Percentiles rank a stretch among this genome's conserved stretches.
Conservation (phyloP, 2,329 filamentous ascomycete genomes). For the Ophiostoma tasmaniense region DNA sequence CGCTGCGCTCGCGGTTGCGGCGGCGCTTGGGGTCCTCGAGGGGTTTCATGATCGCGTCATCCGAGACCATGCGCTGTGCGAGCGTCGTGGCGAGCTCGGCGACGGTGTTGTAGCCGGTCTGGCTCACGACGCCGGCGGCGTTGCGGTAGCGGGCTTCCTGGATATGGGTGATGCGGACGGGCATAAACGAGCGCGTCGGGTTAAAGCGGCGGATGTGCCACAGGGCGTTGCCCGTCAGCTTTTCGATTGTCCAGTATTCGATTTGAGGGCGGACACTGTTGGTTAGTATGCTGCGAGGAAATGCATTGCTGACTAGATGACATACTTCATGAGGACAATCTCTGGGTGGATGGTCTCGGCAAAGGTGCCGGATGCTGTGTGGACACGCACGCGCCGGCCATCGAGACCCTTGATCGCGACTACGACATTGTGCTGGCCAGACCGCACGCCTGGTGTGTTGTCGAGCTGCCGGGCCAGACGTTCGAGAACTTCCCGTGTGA, state of each 20-base stretch:
- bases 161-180: conserved; percentile 17
- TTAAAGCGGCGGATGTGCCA: conserved; percentile 19
- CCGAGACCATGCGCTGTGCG: conserved; percentile 4
- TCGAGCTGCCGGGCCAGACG: conserved; percentile 18
- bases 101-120: conserved; percentile 6
- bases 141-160: conserved; percentile 18
- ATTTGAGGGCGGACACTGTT: conserved; percentile 16
- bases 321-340: conserved; percentile 20
- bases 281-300: no score
- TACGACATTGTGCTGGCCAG: conserved; percentile 11
- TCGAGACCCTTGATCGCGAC: conserved; percentile 17
- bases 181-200: conserved; percentile 11
- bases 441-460: conserved; percentile 13
- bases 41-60: not conserved
- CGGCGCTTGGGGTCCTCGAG: not conserved
- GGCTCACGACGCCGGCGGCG: conserved; percentile 10
- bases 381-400: conserved; percentile 14
- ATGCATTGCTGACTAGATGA: no score
- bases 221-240: conserved; percentile 17
- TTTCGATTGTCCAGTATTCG: conserved; percentile 19
- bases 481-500: conserved; percentile 16
- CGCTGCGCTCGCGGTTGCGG: not conserved
- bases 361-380: conserved; percentile 12
- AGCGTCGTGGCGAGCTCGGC: conserved; percentile 14
- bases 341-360: conserved; percentile 15